Evolutionary conservation across 176 grass and related monocot genomes (phyloP).

Genomic region (Puccinellia tenuiflora): DNA sequence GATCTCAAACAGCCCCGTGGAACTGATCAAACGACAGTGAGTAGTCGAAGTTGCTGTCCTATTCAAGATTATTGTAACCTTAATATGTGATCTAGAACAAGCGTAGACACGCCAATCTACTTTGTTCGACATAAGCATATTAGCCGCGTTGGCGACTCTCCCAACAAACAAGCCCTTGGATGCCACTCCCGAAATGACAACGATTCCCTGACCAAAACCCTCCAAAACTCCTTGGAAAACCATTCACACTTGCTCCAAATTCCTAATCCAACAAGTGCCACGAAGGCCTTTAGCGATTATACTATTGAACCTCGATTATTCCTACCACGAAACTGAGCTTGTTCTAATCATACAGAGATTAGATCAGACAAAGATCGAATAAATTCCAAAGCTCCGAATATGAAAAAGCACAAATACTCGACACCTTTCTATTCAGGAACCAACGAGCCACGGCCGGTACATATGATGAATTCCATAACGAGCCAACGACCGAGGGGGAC

Average conservation of each 20-base stretch:
- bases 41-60: not conserved
- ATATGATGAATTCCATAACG: too few species aligned
- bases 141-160: not conserved
- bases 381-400: not conserved
- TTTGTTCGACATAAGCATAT: not conserved
- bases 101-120: too few species aligned
- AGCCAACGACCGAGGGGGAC: too few species aligned
- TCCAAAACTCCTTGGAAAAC: slow-evolving; percentile 10
- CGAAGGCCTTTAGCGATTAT: not conserved
- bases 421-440: too few species aligned
- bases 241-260: not conserved
- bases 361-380: too few species aligned
- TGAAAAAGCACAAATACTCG: too few species aligned
- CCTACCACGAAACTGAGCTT: not conserved
- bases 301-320: not conserved
- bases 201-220: slow-evolving; percentile 37
- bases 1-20: too few species aligned
- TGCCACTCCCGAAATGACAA: slow-evolving; percentile 33
- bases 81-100: not conserved
- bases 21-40: too few species aligned
- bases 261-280: not conserved
- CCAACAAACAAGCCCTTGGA: not conserved
- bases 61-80: not conserved
- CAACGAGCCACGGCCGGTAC: too few species aligned
- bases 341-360: not conserved